Percentiles rank a stretch among this genome's conserved stretches.
phyloP scores from a whole-genome alignment of 371 early-diverging fungal species.

The Mucor velutinosus region DNA sequence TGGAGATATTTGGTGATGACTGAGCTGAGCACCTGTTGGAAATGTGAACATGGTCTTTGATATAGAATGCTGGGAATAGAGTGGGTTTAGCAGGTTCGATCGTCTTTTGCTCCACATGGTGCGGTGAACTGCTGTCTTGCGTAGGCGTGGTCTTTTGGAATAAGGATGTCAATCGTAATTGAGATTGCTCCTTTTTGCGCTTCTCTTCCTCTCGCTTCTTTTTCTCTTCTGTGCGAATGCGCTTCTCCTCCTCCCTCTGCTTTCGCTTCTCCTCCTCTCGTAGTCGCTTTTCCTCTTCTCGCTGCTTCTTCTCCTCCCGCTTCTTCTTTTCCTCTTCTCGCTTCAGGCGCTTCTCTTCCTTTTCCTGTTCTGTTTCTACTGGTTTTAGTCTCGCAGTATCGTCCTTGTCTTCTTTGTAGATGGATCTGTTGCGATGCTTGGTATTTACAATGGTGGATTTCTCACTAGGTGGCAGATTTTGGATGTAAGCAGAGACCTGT shows the following conservation, averaged over 20 bases:
- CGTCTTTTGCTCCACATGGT: slow-evolving; percentile 13
- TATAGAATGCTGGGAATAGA: slow-evolving; percentile 71
- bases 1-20: slow-evolving; percentile 22
- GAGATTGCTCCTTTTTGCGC: slow-evolving; percentile 27
- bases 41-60: slow-evolving; percentile 52
- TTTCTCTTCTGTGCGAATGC: slow-evolving; percentile 34
- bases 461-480: slow-evolving; percentile 4
- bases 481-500: slow-evolving; percentile 9
- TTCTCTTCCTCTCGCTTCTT: slow-evolving; percentile 28
- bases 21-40: not conserved
- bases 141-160: slow-evolving; percentile 37
- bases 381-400: not conserved
- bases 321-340: slow-evolving; percentile 17
- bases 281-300: slow-evolving; percentile 5
- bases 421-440: slow-evolving; percentile 10
- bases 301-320: slow-evolving; percentile 31
- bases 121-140: not conserved
- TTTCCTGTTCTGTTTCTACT: slow-evolving; percentile 15
- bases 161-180: slow-evolving; percentile 46
- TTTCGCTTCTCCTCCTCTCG: slow-evolving; percentile 7
- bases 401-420: slow-evolving; percentile 6
- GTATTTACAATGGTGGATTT: slow-evolving; percentile 11
- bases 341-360: slow-evolving; percentile 1
- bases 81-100: slow-evolving; percentile 32
- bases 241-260: slow-evolving; percentile 14